Base-by-base conservation (phyloP, 2,329 filamentous ascomycete genomes). In the Colletotrichum costaricense region DNA sequence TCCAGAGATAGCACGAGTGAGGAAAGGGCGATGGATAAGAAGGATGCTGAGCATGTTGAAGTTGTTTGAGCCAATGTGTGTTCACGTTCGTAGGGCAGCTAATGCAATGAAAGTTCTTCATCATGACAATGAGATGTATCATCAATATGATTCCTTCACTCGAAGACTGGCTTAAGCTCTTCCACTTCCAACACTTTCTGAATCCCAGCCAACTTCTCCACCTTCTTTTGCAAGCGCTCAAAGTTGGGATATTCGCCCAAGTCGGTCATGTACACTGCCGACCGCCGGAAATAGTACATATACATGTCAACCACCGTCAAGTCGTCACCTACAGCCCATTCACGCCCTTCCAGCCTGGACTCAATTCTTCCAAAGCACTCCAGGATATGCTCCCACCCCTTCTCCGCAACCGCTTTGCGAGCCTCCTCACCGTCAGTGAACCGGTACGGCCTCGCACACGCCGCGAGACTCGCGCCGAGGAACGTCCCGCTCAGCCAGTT, bases 1-100 rank as follows among this genome's bases (percentile, higher is more conserved):
- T 46, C 60, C n/a, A 52, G 52, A 22, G 60, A 54, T 3, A 19
- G 33, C 9, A 14, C 14, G 4, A 28, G 9, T 54, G 59, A 65
- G 11, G 52, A 69, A 9, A 54, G 38, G 5, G 60, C 54, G 35
- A 26, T 69, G 24, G 67, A 69, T 28, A 65, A 69, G 42, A 58
- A 65, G 54, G 54, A 69, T 22, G 35, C 67, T 9, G 60, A 69
- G 22, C 67, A 65, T 6, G 67, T 56, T 24, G 58, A 69, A 30
- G 26, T 65, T 52, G 59, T 28, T 1, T 54, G 28, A 19, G 26
- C 22, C 52, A 11, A 55, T 35, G 12, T 11, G 1, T 35, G 33
- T 35, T 12, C 33, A 35, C 33, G 3, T 35, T 12, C 11, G 33
- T 35, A 35, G 33, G 9, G 33, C 33, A 35, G 33, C 33, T 35